Percentiles rank a stretch among this genome's conserved stretches.
Evolutionary conservation across 768 basidiomycete genomes (phyloP).

Genomic region (Neoboletus subvelutipes): DNA sequence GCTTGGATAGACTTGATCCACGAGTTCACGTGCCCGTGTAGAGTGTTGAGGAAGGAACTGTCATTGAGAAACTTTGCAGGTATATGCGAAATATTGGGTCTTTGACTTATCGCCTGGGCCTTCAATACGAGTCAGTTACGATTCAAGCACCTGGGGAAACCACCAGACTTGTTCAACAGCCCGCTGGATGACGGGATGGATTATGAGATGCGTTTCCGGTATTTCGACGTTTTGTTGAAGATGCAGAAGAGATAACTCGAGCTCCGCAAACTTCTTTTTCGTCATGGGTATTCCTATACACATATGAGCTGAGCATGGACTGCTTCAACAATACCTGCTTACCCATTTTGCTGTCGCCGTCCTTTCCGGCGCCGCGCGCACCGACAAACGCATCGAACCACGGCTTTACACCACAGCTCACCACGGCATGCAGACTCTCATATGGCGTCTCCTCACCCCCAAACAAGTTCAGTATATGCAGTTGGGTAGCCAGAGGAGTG

Average conservation of each 20-base stretch:
- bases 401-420: slow-evolving; percentile 93
- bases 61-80: slow-evolving; percentile 78
- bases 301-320: slow-evolving; percentile 4
- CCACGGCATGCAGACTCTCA: slow-evolving; percentile 92
- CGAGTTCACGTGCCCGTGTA: slow-evolving; percentile 90
- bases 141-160: slow-evolving; percentile 31
- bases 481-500: slow-evolving; percentile 77
- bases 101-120: slow-evolving; percentile 52
- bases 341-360: slow-evolving; percentile 83
- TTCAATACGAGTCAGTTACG: slow-evolving; percentile 15
- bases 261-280: slow-evolving; percentile 98
- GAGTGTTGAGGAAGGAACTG: slow-evolving; percentile 86
- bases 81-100: slow-evolving; percentile 74
- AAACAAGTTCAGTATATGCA: slow-evolving; percentile 91
- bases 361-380: slow-evolving; percentile 71
- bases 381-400: slow-evolving; percentile 99
- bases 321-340: slow-evolving; percentile 19
- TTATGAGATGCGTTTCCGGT: slow-evolving; percentile 89
- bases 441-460: slow-evolving; percentile 89
- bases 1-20: slow-evolving; percentile 99
- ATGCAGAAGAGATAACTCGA: slow-evolving; percentile 91
- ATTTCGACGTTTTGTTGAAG: slow-evolving; percentile 99
- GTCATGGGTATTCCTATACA: slow-evolving; percentile 86
- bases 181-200: slow-evolving; percentile 86
- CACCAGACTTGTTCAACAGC: slow-evolving; percentile 71